Evolutionary conservation across 2,329 filamentous ascomycete species (phyloP).

Genomic region (Coniochaeta pulveracea): DNA sequence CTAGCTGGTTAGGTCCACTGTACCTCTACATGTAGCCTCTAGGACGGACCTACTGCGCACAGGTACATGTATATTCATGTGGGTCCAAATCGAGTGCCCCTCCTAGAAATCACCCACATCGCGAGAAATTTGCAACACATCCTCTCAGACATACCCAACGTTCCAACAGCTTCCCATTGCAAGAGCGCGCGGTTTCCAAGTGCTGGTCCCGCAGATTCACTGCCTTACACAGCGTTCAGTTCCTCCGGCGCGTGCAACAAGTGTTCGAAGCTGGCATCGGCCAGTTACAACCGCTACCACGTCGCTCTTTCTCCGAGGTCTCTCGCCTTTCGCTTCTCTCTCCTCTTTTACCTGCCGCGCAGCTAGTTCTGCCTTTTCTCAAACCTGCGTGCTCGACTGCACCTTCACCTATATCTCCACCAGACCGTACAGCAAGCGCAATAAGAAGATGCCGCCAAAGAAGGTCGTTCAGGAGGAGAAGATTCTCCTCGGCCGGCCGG

Average conservation of each 20-base stretch:
- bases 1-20: no score
- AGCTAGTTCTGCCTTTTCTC: conserved; percentile 47
- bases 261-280: conserved; percentile 10
- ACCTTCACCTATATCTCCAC: conserved; percentile 33
- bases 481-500: conserved; percentile 87
- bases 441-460: conserved; percentile 85
- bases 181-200: no score
- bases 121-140: no score
- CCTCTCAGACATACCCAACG: no score
- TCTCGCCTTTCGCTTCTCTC: conserved; percentile 7
- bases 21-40: no score
- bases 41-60: no score
- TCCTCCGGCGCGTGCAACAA: not conserved
- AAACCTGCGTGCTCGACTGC: conserved; percentile 39
- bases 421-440: conserved; percentile 48
- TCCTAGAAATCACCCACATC: no score
- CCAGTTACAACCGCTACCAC: conserved; percentile 10
- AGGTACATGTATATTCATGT: no score
- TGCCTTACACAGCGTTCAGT: no score
- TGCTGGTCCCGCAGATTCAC: no score
- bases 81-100: no score
- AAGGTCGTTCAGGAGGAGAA: conserved; percentile 89
- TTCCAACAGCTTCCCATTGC: no score
- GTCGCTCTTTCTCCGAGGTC: conserved; percentile 14
- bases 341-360: conserved; percentile 13